phyloP scores from a whole-genome alignment of 2,329 filamentous ascomycete species.

The Bimuria novae-zelandiae region DNA sequence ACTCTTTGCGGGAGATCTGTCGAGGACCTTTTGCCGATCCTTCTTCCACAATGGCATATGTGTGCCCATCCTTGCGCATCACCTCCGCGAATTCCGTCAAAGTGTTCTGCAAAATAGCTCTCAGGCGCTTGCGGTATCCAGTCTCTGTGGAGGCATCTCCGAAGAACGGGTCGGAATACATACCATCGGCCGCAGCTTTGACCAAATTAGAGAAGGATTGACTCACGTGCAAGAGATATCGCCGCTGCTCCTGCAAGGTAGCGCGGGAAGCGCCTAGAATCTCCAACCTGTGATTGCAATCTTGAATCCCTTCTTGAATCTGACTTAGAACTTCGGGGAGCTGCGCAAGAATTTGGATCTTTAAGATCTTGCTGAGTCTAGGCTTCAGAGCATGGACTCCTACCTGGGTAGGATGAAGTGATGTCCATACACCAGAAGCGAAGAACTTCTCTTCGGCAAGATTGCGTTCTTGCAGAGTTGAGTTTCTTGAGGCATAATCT shows the following conservation, averaged over 20 bases:
- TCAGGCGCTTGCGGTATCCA: constrained; percentile 24
- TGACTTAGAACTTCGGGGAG: constrained; percentile 33
- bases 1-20: constrained; percentile 23
- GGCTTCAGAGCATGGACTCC: constrained; percentile 21
- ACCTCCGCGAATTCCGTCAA: constrained; percentile 20
- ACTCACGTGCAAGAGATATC: constrained; percentile 54
- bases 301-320: constrained; percentile 25
- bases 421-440: constrained; percentile 26
- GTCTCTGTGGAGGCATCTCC: constrained; percentile 19
- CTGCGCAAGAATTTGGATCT: constrained; percentile 24
- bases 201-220: constrained; percentile 50
- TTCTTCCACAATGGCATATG: constrained; percentile 19
- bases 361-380: constrained; percentile 27
- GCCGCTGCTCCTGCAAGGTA: constrained; percentile 54
- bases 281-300: constrained; percentile 39
- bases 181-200: constrained; percentile 54
- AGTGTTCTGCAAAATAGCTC: constrained; percentile 29
- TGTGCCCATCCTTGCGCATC: constrained; percentile 23
- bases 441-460: constrained; percentile 43
- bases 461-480: constrained; percentile 44
- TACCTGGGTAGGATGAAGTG: constrained; percentile 44
- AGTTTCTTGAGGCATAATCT: constrained; percentile 35
- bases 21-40: background rate
- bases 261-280: constrained; percentile 55
- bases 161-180: constrained; percentile 55